Evolutionary conservation across 768 basidiomycete species (phyloP).

Genomic region (Russula sp.): DNA sequence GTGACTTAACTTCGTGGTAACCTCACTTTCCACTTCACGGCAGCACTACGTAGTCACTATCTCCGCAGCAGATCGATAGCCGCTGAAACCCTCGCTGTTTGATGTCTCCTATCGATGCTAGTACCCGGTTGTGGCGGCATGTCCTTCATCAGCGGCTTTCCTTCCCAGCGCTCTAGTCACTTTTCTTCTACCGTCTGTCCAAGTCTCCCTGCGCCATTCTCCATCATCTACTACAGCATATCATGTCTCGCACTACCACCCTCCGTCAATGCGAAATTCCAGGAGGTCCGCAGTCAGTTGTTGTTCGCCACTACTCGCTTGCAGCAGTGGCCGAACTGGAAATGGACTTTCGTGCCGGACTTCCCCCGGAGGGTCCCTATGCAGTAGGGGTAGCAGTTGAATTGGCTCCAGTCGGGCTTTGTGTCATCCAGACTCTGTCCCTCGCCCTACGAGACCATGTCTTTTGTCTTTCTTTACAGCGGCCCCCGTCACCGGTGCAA

Average conservation of each 20-base stretch:
- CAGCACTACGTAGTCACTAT: not conserved
- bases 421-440: not conserved
- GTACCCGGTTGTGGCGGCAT: not conserved
- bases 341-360: not conserved
- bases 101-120: not conserved
- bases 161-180: not conserved
- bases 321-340: not conserved
- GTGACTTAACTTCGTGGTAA: not conserved
- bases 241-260: not conserved
- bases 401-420: not conserved
- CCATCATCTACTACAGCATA: not conserved
- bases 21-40: not conserved
- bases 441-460: slow-evolving; percentile 1
- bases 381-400: slow-evolving; percentile 2
- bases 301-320: slow-evolving; percentile 1
- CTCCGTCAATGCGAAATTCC: not conserved
- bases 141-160: not conserved
- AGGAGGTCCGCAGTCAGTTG: not conserved
- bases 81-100: not conserved
- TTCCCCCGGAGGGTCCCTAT: not conserved
- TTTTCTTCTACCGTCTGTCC: not conserved
- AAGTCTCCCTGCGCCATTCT: not conserved
- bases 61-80: not conserved
- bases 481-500: not conserved
- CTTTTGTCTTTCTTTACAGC: slow-evolving; percentile 1